A percentile compares a stretch with the other conserved stretches of the same genome.
These are phyloP conservation scores for Pythium pyrilobum DNA, from an alignment of 352 stramenopile species.

Conservation along the genomic window DNA sequence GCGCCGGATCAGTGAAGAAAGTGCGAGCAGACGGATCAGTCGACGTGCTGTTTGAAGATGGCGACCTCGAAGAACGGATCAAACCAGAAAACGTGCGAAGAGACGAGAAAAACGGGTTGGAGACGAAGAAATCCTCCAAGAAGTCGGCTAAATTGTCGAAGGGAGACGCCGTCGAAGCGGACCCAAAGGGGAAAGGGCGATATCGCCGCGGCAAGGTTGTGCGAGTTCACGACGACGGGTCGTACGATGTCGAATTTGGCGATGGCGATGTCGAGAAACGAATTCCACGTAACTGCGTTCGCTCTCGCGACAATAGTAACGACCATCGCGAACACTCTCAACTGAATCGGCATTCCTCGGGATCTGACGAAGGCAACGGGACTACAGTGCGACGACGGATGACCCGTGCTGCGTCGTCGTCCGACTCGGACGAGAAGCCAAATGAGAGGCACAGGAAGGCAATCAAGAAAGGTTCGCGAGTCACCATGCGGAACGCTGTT, in stretches of 20 bases:
- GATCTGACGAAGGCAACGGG: background rate
- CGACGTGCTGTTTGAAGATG: constrained; percentile 48
- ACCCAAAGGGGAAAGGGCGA: constrained; percentile 34
- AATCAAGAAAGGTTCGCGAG: constrained; percentile 18
- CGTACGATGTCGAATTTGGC: constrained; percentile 61
- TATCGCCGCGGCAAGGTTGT: constrained; percentile 45
- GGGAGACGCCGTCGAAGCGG: constrained; percentile 39
- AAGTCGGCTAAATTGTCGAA: constrained; percentile 18
- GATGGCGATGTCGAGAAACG: constrained; percentile 35
- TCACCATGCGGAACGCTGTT: constrained; percentile 36
- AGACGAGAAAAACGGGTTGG: background rate
- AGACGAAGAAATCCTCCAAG: background rate
- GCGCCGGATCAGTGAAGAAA: constrained; percentile 50
- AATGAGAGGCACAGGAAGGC: constrained; percentile 15
- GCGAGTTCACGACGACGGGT: constrained; percentile 40
- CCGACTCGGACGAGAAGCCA: background rate
- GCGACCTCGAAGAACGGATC: constrained; percentile 40
- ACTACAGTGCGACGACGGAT: background rate
- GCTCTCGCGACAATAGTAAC: no score
- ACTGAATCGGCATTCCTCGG: no score
- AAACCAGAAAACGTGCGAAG: constrained; percentile 9
- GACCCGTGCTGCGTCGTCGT: background rate
- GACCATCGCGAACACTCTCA: no score
- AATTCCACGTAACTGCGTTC: no score
- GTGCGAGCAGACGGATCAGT: constrained; percentile 48